Evolutionary conservation across 495 filamentous ascomycete species (phyloP), one percentile per base, ranked within the genome.

Genomic region (Podospora sp.): DNA sequence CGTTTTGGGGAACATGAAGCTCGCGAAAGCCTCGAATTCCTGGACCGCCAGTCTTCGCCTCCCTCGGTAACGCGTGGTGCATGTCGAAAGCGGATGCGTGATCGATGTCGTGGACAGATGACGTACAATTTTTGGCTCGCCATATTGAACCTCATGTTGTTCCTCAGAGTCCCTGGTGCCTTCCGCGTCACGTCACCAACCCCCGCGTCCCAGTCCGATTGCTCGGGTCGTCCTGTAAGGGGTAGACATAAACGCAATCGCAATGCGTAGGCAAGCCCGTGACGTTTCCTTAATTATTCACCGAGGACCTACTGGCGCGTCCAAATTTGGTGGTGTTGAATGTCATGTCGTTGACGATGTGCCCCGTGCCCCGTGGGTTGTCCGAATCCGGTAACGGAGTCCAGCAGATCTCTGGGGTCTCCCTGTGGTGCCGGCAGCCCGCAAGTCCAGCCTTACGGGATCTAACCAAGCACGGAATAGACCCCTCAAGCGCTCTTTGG

Each of bases 231-330:
- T 18, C 40, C 40, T 46, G 12, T 6, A 46, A 46, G 40, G 40
- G 40, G 16, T 4, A 11, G 12, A 18, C 33, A 36, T 36, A 46
- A 2, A 46, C 2, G 5, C 14, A 18, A 18, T 6, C 5, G 11
- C 16, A 14, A 46, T 46, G 2, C 40, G 16, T 46, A 46, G 40
- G 40, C 40, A 11, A 46, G 40, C 14, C 40, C 40, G 40, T 46
- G 40, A 6, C 16, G 40, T 2, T 46, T 46, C 40, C 40, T 14
- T 2, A 46, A 46, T n/a, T 22, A n/a, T 26, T 55, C 52, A 26
- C 52, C 52, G 52, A 55, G 52, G 25, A n/a, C n/a, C n/a, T n/a
- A 55, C 24, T 26, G 25, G 16, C n/a, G 25, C 52, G 52, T 55
- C 52, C 52, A 55, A 4, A 6, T 24, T 22, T 55, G 21, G 52